Evolutionary conservation across 1,284 basidiomycete genomes (phyloP), one percentile per base, ranked within the genome.

Genomic region (Cryptococcus sp.): DNA sequence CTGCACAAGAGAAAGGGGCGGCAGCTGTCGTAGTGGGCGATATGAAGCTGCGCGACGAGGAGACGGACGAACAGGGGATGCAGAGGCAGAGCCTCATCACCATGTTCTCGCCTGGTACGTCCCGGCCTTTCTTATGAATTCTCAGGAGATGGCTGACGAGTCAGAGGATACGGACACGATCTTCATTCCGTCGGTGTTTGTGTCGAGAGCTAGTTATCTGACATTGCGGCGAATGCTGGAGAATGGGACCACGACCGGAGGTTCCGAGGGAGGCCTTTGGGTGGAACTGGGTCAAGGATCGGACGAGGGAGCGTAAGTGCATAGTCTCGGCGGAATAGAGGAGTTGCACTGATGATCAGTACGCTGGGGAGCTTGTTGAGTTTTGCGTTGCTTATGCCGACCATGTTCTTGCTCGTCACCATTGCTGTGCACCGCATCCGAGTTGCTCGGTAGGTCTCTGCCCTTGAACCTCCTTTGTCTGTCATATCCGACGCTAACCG

Each of bases 21-120:
- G 80, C 77, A 55, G 89, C 84, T 1, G 84, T 92, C 23, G 81
- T 94, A n/a, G 87, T 95, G 1, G 91, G 90, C 37, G 90, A 91
- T 42, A 78, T 51, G 32, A 52, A 50, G 14, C 56, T 54, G 25
- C 52, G 59, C 12, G 37, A 48, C 2, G 64, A 59, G 11, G 72
- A 75, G 59, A 67, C 56, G 7, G 69, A 71, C 25, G 65, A 83
- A 58, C 79, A 84, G 62, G 81, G 82, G 11, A 82, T 85, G 4
- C 79, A 79, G 60, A 82, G 87, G 16, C 85, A 88, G 61, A 79
- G 80, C n/a, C 76, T 92, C 52, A 80, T 92, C 36, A 91, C 87
- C 53, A 92, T 93, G 89, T 91, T 85, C 71, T 87, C 85, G 66
- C 86, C 86, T 70, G 83, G 74, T 61, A 43, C 44, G 64, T 69